Evolutionary conservation across 208 protist species (phyloP).

Genomic region (Acanthamoeba culbertsoni): DNA sequence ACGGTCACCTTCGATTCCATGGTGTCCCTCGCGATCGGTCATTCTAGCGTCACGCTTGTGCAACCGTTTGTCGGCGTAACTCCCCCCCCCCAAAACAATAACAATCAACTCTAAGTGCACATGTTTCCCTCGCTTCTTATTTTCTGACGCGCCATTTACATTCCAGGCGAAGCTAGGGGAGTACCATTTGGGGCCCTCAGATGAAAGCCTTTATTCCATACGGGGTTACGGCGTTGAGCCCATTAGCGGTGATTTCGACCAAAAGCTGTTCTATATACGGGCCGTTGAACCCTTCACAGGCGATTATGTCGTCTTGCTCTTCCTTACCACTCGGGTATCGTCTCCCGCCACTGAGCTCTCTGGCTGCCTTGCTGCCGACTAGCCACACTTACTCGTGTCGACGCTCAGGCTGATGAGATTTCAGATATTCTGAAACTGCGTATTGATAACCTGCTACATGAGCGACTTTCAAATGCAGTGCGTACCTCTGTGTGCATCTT

Average conservation of each 20-base stretch:
- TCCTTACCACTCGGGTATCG: background rate
- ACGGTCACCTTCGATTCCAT: background rate
- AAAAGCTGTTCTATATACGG: background rate
- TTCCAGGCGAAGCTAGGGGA: background rate
- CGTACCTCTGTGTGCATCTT: no score
- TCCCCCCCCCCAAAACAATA: no score
- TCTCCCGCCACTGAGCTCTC: background rate
- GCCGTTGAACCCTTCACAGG: background rate
- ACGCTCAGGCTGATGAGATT: background rate
- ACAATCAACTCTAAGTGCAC: no score
- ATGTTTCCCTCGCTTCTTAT: background rate
- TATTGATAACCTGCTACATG: background rate
- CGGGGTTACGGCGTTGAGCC: background rate
- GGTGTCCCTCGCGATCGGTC: background rate
- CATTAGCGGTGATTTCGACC: background rate
- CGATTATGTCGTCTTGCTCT: background rate
- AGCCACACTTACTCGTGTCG: background rate
- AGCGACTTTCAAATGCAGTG: background rate
- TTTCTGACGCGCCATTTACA: background rate
- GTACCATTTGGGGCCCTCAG: background rate
- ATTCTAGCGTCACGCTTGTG: background rate
- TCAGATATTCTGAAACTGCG: conserved; percentile 6
- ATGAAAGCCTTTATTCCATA: background rate
- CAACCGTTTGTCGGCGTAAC: background rate
- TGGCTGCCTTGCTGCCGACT: background rate